phyloP scores from a whole-genome alignment of 1,139 yeast species.

The Lodderomyces theae region DNA sequence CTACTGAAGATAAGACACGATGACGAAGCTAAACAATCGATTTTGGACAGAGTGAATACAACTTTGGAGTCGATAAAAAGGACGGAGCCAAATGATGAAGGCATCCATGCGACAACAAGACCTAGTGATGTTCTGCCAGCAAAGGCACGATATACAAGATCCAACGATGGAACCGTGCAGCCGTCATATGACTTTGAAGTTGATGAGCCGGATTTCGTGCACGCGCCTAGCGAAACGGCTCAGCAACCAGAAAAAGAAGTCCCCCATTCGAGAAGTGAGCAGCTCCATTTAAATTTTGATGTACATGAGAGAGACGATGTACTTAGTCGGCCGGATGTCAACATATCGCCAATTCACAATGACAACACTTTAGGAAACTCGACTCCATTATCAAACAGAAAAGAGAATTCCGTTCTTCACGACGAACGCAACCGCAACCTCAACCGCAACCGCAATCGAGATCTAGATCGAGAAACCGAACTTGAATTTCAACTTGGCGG shows the following conservation, averaged over 20 bases:
- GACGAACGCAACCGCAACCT: too few relatives aligned
- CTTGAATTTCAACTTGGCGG: not conserved
- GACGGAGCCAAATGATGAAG: not conserved
- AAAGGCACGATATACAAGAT: not conserved
- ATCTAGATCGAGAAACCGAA: too few relatives aligned
- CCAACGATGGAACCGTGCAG: not conserved
- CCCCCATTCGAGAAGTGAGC: too few relatives aligned
- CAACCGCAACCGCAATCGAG: too few relatives aligned
- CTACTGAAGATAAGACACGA: not conserved
- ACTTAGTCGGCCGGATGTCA: not conserved
- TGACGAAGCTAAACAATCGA: conserved; percentile 6
- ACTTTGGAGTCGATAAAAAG: conserved; percentile 13
- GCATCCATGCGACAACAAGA: not conserved
- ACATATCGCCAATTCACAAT: not conserved
- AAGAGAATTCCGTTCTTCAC: too few relatives aligned
- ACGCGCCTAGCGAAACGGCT: too few relatives aligned
- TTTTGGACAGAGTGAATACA: conserved; percentile 14
- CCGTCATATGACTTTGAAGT: conserved; percentile 1
- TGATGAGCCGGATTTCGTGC: conserved; percentile 7
- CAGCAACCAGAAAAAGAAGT: too few relatives aligned
- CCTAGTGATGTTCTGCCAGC: not conserved
- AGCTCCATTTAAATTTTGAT: too few relatives aligned
- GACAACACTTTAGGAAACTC: conserved; percentile 2
- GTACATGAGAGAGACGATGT: not conserved
- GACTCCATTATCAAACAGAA: conserved; percentile 1